A percentile compares a stretch with the other conserved stretches of the same genome.
phyloP scores from a whole-genome alignment of 805 yeast genomes.

The Naumovozyma baii region DNA sequence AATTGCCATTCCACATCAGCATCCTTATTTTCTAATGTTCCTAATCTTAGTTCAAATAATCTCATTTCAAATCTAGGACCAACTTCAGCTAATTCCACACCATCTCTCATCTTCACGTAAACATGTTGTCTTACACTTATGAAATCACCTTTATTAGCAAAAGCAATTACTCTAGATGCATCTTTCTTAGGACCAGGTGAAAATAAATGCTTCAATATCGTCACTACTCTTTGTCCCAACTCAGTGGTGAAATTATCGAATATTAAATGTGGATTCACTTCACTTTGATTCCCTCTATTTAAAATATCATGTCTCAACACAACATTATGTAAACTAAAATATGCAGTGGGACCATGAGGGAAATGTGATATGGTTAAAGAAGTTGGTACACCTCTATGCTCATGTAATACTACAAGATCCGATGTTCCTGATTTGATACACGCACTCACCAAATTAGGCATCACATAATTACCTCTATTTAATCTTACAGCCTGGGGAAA shows the following conservation, averaged over 20 bases:
- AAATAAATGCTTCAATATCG: conserved; percentile 76
- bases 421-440: conserved; percentile 74
- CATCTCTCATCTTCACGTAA: conserved; percentile 78
- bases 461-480: conserved; percentile 86
- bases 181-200: conserved; percentile 96
- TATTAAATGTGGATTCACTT: conserved; percentile 86
- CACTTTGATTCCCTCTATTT: conserved; percentile 78
- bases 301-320: conserved; percentile 86
- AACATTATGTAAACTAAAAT: conserved; percentile 89
- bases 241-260: conserved; percentile 81
- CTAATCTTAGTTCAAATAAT: conserved; percentile 75
- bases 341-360: conserved; percentile 96
- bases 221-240: conserved; percentile 73
- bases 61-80: conserved; percentile 99
- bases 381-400: conserved; percentile 97
- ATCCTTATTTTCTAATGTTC: conserved; percentile 89
- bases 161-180: conserved; percentile 83
- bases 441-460: conserved; percentile 75
- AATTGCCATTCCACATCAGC: conserved; percentile 97
- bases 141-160: conserved; percentile 82
- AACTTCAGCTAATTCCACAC: conserved; percentile 86
- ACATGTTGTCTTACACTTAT: conserved; percentile 94
- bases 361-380: conserved; percentile 86
- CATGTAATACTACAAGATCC: conserved; percentile 81
- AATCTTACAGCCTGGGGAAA: conserved; percentile 84